These are phyloP conservation scores for Acanthamoeba royreba DNA, from an alignment of 208 protist species.

Conservation along the genomic window DNA sequence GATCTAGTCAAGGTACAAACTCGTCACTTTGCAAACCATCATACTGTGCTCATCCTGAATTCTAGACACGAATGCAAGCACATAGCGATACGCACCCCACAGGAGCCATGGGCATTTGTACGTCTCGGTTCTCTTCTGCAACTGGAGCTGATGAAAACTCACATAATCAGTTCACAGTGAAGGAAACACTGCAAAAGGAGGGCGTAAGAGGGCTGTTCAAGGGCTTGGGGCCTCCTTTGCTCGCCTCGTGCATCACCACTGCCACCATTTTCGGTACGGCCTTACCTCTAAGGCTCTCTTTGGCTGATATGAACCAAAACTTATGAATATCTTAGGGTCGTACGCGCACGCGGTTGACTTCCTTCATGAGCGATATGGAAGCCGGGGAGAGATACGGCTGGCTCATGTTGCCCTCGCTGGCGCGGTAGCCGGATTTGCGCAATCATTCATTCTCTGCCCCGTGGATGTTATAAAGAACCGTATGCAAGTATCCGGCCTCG, in stretches of 20 bases:
- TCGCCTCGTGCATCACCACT: background rate
- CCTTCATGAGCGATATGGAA: background rate
- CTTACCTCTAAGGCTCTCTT: background rate
- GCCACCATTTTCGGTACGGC: background rate
- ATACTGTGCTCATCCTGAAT: background rate
- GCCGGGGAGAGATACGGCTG: background rate
- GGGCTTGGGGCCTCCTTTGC: background rate
- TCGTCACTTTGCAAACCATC: background rate
- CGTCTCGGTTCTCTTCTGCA: background rate
- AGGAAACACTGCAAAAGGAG: background rate
- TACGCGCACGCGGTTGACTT: background rate
- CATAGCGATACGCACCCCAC: background rate
- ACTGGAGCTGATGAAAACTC: background rate
- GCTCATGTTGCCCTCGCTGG: background rate
- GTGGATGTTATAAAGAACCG: background rate
- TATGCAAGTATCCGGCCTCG: background rate
- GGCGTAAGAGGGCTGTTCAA: background rate
- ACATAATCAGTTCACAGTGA: background rate
- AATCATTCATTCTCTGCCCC: background rate
- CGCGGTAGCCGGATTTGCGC: background rate
- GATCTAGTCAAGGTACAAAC: background rate
- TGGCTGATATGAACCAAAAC: background rate
- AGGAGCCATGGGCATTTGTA: background rate
- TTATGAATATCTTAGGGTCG: too few relatives aligned
- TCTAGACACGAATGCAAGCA: background rate